Evolutionary conservation across 1,284 basidiomycete species (phyloP).

Genomic region (Amylostereum areolatum): DNA sequence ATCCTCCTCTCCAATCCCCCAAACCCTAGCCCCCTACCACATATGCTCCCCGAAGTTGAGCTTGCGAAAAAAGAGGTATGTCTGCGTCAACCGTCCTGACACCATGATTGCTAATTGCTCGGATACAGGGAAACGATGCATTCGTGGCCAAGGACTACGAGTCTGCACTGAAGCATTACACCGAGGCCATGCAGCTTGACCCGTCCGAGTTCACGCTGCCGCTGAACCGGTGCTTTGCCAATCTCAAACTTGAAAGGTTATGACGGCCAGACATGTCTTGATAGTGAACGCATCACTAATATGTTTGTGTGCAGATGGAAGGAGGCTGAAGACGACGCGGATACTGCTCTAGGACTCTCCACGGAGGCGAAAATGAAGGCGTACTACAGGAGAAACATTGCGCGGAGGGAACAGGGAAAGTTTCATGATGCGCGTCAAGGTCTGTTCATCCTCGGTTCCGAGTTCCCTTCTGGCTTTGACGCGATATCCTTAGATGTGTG

Average conservation of each 20-base stretch:
- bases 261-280: background rate
- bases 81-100: too few species aligned
- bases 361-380: slow-evolving; percentile 2
- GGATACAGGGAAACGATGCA: slow-evolving; percentile 5
- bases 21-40: too few species aligned
- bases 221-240: slow-evolving; percentile 4
- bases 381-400: slow-evolving; percentile 2
- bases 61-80: too few species aligned
- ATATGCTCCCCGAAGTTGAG: too few species aligned
- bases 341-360: slow-evolving; percentile 1
- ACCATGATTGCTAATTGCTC: too few species aligned
- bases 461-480: background rate
- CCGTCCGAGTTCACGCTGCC: background rate
- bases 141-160: slow-evolving; percentile 2
- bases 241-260: slow-evolving; percentile 7
- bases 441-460: background rate
- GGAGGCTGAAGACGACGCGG: slow-evolving; percentile 7
- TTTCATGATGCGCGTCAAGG: background rate
- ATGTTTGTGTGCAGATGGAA: slow-evolving; percentile 1
- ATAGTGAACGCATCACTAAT: background rate
- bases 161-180: slow-evolving; percentile 2
- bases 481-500: background rate
- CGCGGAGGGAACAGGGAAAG: background rate
- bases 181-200: slow-evolving; percentile 4
- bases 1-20: too few species aligned